These are phyloP conservation scores for Caryopteris hybrid DNA, from an alignment of 305 asterid species.

Conservation along the genomic window DNA sequence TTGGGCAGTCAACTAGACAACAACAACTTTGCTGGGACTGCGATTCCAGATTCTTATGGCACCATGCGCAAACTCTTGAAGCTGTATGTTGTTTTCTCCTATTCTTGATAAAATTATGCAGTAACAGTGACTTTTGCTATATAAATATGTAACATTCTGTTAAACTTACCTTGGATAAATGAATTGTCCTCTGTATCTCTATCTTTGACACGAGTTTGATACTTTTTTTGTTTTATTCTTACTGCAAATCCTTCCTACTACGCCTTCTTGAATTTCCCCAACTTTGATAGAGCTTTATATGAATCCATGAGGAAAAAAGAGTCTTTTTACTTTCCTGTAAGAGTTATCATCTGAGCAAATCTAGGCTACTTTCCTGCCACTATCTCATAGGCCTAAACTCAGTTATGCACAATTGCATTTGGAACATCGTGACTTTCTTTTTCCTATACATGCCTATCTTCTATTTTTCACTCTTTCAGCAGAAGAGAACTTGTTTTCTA, in stretches of 20 bases:
- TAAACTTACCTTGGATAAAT: neutral
- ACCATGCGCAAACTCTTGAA: conserved; percentile 40
- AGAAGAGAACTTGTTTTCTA: no score
- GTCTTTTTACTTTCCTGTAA: neutral
- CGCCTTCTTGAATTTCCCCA: neutral
- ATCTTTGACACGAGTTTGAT: no score
- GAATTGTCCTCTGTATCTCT: no score
- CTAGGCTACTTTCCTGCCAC: no score
- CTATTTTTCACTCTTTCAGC: no score
- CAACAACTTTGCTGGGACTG: conserved; percentile 55
- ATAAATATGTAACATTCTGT: neutral
- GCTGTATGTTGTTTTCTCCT: conserved; percentile 16
- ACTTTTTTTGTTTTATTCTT: no score
- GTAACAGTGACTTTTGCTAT: neutral
- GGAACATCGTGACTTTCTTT: no score
- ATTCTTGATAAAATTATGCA: neutral
- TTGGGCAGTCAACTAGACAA: conserved; percentile 57
- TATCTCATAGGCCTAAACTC: no score
- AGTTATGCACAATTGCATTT: no score
- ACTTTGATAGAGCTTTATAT: neutral
- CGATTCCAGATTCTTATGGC: conserved; percentile 43
- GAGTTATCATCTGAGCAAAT: neutral
- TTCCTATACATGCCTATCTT: no score
- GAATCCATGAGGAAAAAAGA: neutral
- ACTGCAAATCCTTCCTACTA: neutral